phyloP scores from a whole-genome alignment of 2,329 filamentous ascomycete species.

The Blastomyces percursus region DNA sequence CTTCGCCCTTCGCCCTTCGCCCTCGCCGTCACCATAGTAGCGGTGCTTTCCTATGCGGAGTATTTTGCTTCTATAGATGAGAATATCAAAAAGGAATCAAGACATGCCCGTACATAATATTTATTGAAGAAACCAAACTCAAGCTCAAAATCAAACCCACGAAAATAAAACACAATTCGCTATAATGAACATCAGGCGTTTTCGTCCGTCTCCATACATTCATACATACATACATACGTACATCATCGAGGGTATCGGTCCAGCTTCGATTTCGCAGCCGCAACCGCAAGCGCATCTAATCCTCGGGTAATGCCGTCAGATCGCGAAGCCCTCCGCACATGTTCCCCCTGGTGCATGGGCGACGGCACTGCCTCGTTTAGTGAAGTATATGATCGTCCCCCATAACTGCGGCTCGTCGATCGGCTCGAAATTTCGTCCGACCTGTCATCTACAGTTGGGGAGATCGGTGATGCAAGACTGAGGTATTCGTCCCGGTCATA shows the following conservation, averaged over 20 bases:
- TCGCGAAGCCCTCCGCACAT: constrained; percentile 1
- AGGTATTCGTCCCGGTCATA: constrained; percentile 7
- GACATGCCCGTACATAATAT: not conserved
- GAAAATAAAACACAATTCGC: constrained; percentile 6
- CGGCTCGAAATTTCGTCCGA: constrained; percentile 5
- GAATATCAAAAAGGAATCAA: constrained; percentile 2
- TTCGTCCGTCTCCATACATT: not conserved
- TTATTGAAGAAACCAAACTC: too few species aligned
- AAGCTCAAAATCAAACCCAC: not conserved
- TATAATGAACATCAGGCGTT: not conserved
- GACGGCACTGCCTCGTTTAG: constrained; percentile 1
- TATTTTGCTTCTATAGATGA: not conserved
- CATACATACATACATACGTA: too few species aligned
- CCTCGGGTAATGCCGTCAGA: constrained; percentile 8
- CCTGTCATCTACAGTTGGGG: constrained; percentile 3
- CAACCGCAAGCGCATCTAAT: constrained; percentile 10
- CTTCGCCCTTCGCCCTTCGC: not conserved
- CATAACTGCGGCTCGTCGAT: constrained; percentile 6
- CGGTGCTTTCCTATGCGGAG: not conserved
- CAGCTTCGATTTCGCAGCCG: constrained; percentile 5
- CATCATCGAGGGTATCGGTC: constrained; percentile 4
- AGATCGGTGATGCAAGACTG: not conserved
- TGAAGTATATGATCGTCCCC: constrained; percentile 1
- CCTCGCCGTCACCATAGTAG: not conserved
- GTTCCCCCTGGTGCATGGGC: not conserved